These are phyloP conservation scores for Cercospora sp. DNA, from an alignment of 2,329 filamentous ascomycete species.

Conservation along the genomic window DNA sequence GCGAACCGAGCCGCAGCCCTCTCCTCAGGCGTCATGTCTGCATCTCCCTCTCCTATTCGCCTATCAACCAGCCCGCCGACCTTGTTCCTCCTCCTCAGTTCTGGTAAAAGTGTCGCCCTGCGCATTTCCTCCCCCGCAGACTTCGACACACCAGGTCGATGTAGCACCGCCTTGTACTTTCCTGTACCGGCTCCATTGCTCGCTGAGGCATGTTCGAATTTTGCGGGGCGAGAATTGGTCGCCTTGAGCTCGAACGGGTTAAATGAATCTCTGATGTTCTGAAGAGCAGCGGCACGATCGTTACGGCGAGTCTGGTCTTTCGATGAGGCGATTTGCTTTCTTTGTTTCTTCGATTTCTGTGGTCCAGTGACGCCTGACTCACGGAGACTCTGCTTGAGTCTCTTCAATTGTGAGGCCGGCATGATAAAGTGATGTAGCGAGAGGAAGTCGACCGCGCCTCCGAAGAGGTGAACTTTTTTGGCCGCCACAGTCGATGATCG, in stretches of 20 bases:
- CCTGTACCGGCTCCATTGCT: slow-evolving; percentile 44
- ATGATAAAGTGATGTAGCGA: slow-evolving; percentile 51
- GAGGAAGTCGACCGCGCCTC: not conserved
- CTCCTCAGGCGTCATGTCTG: slow-evolving; percentile 89
- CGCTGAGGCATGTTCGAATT: slow-evolving; percentile 66
- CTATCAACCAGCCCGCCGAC: slow-evolving; percentile 89
- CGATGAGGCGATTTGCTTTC: slow-evolving; percentile 49
- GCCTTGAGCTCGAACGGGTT: slow-evolving; percentile 93
- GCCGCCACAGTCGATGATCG: not conserved
- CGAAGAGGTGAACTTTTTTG: slow-evolving; percentile 26
- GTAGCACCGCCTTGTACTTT: slow-evolving; percentile 58
- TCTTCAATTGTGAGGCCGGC: slow-evolving; percentile 95
- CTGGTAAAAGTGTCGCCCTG: slow-evolving; percentile 78
- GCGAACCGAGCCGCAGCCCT: slow-evolving; percentile 89
- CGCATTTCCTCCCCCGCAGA: slow-evolving; percentile 85
- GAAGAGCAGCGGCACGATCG: slow-evolving; percentile 75
- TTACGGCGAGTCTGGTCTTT: slow-evolving; percentile 61
- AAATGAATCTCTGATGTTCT: slow-evolving; percentile 89
- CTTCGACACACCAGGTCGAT: slow-evolving; percentile 80
- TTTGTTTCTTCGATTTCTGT: slow-evolving; percentile 93
- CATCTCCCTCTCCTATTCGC: slow-evolving; percentile 93
- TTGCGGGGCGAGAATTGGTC: slow-evolving; percentile 63
- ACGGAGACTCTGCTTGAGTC: slow-evolving; percentile 84
- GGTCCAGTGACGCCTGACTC: slow-evolving; percentile 89
- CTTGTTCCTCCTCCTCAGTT: slow-evolving; percentile 87